Conservation (phyloP, 441 rosid genomes). For the Omphalea diandra region DNA sequence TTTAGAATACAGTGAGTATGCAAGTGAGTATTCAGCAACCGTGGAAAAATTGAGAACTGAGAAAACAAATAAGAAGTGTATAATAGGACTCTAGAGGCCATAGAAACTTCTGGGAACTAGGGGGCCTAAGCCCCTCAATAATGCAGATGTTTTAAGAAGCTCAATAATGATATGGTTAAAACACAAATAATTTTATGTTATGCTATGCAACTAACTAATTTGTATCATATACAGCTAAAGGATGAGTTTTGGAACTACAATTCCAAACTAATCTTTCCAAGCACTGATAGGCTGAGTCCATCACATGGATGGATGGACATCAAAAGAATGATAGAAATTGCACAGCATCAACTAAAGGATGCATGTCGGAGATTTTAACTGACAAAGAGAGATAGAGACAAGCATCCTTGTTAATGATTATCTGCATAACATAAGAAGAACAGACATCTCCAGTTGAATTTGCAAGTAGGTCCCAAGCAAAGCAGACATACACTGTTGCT, state of each 20-base stretch:
- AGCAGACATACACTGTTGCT: slow-evolving; percentile 64
- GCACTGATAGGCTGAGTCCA: not conserved
- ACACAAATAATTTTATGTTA: not conserved
- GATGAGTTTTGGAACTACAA: not conserved
- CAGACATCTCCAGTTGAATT: slow-evolving; percentile 9
- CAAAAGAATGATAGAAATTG: not conserved
- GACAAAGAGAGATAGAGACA: not conserved
- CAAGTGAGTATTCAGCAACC: not conserved
- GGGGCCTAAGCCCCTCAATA: not conserved
- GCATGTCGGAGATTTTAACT: not conserved
- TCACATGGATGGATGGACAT: not conserved
- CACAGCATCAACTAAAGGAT: not conserved
- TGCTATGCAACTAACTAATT: not conserved
- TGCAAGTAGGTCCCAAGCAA: slow-evolving; percentile 20
- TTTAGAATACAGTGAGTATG: no score
- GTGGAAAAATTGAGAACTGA: not conserved
- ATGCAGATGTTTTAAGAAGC: not conserved
- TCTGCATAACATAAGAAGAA: not conserved
- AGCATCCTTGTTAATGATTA: not conserved
- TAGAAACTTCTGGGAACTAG: not conserved
- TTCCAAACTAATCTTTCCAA: not conserved
- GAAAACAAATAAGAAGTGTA: not conserved
- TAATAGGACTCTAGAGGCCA: no score
- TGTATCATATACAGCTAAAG: not conserved
- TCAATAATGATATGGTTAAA: not conserved